Percentiles rank a stretch among this genome's conserved stretches.
Conservation (phyloP, 1,284 basidiomycete species). For the Sanghuangporus sanghuang region DNA sequence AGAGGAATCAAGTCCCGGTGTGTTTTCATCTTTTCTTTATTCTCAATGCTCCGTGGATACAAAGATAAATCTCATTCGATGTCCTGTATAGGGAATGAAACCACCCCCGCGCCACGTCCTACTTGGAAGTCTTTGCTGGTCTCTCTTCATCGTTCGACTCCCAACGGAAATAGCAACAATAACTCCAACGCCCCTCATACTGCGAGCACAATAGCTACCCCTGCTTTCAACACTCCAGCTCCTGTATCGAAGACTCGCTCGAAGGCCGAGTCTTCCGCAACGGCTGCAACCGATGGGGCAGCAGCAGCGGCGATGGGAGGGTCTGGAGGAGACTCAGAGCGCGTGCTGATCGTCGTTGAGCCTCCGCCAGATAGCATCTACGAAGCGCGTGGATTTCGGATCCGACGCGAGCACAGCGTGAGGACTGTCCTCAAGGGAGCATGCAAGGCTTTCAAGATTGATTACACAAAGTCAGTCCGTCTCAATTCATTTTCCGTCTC, state of each 20-base stretch:
- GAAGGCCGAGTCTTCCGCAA: background rate
- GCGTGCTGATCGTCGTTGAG: constrained; percentile 12
- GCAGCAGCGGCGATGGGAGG: background rate
- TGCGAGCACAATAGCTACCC: background rate
- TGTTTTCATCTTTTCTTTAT: background rate
- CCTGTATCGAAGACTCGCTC: background rate
- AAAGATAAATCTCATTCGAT: background rate
- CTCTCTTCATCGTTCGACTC: background rate
- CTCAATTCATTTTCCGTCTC: background rate
- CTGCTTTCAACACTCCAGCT: background rate
- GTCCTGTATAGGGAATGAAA: background rate
- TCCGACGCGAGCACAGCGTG: constrained; percentile 12
- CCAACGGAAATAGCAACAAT: background rate
- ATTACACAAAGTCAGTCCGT: constrained; percentile 7
- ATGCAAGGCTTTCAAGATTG: constrained; percentile 11
- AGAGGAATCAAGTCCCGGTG: no score
- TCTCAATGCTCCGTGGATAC: background rate
- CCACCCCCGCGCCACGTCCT: background rate
- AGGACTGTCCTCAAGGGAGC: constrained; percentile 15
- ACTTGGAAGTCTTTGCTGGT: background rate
- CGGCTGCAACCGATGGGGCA: background rate
- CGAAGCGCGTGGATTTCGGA: constrained; percentile 13
- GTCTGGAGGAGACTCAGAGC: background rate
- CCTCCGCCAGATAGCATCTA: background rate
- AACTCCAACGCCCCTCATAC: background rate